phyloP scores from a whole-genome alignment of 176 grass and related monocot species.

The Raddia guianensis region DNA sequence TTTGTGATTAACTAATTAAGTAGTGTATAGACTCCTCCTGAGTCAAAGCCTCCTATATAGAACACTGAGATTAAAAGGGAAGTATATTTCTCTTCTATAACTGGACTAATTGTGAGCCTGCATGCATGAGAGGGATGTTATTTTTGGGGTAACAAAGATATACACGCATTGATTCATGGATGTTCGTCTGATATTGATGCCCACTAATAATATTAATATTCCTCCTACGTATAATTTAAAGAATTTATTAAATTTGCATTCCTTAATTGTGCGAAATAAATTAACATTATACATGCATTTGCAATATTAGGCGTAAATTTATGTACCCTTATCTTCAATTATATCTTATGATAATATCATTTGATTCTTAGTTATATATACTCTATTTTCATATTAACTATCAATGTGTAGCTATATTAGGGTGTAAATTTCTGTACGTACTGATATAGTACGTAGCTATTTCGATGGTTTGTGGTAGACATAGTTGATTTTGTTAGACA shows the following conservation, averaged over 20 bases:
- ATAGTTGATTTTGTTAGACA: background rate
- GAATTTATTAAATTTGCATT: background rate
- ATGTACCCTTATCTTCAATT: no score
- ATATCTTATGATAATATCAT: no score
- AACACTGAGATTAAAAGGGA: background rate
- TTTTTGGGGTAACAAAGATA: background rate
- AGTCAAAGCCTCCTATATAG: background rate
- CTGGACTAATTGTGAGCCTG: background rate
- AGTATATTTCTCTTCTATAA: background rate
- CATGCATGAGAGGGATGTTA: background rate
- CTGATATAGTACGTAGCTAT: background rate
- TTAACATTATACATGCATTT: background rate
- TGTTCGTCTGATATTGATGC: constrained; percentile 1
- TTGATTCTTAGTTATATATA: background rate
- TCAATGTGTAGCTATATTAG: background rate
- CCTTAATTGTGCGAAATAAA: background rate
- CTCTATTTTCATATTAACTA: background rate
- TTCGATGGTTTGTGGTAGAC: background rate
- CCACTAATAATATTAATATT: background rate
- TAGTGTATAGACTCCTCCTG: background rate
- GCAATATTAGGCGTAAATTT: no score
- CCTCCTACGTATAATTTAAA: background rate
- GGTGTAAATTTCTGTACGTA: background rate
- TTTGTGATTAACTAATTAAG: background rate
- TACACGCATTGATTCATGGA: no score